phyloP scores from a whole-genome alignment of 2,329 filamentous ascomycete genomes.

The Escovopsis weberi region DNA sequence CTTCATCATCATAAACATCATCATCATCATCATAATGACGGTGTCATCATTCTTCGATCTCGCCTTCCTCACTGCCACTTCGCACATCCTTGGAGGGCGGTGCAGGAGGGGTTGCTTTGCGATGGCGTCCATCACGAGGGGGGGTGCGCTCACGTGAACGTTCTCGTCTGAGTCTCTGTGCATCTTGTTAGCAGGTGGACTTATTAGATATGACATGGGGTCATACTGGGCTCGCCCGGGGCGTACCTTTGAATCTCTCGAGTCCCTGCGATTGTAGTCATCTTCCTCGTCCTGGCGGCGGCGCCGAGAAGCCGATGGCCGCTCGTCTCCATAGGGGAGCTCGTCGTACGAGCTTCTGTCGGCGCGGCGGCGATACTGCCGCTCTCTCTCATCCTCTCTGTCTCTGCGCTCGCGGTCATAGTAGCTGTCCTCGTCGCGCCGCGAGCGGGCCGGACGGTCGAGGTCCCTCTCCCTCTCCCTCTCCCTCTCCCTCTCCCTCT shows the following conservation, averaged over 20 bases:
- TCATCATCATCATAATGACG: not conserved
- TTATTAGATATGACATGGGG: too few species aligned
- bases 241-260: slow-evolving; percentile 52
- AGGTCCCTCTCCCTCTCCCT: slow-evolving; percentile 29
- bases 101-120: slow-evolving; percentile 36
- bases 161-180: slow-evolving; percentile 43
- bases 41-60: slow-evolving; percentile 62
- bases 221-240: not conserved
- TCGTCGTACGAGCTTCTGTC: slow-evolving; percentile 72
- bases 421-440: slow-evolving; percentile 49
- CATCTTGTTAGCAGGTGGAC: slow-evolving; percentile 13
- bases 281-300: slow-evolving; percentile 68
- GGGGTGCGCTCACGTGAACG: slow-evolving; percentile 46
- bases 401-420: slow-evolving; percentile 82
- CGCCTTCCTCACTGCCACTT: slow-evolving; percentile 85
- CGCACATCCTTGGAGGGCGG: slow-evolving; percentile 32
- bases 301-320: slow-evolving; percentile 51
- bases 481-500: slow-evolving; percentile 27
- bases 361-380: slow-evolving; percentile 65
- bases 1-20: too few species aligned
- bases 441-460: slow-evolving; percentile 36
- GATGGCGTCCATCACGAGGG: slow-evolving; percentile 39
- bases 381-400: slow-evolving; percentile 80
- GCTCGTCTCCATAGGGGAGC: slow-evolving; percentile 75
- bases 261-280: slow-evolving; percentile 48